These are phyloP conservation scores for Dictyophora rubrovolvata DNA, from an alignment of 768 basidiomycete genomes.

Conservation along the genomic window DNA sequence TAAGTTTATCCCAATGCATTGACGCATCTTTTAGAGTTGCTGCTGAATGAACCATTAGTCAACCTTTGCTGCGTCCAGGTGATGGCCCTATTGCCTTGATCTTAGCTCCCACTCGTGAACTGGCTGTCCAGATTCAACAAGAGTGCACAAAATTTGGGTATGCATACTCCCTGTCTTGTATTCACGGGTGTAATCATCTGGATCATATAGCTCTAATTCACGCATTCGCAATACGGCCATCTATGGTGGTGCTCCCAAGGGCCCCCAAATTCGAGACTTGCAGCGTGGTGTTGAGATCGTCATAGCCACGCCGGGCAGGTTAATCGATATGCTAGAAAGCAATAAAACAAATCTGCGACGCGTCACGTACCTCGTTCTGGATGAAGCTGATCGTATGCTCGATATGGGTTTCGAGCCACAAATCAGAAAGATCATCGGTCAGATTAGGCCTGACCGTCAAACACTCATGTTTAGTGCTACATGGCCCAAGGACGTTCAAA, in stretches of 20 bases:
- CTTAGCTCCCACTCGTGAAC: conserved; percentile 93
- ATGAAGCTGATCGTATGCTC: conserved; percentile 99
- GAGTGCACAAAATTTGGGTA: conserved; percentile 98
- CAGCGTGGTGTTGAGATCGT: conserved; percentile 96
- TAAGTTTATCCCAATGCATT: conserved; percentile 28
- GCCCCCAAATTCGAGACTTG: conserved; percentile 94
- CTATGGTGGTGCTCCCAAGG: conserved; percentile 98
- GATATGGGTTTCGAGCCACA: conserved; percentile 99
- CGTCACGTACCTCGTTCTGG: conserved; percentile 96
- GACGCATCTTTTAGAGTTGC: conserved; percentile 6
- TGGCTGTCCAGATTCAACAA: conserved; percentile 97
- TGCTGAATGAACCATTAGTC: conserved; percentile 33
- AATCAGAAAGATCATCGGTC: conserved; percentile 94
- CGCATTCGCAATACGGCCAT: conserved; percentile 98
- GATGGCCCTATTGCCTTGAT: conserved; percentile 97
- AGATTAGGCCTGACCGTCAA: conserved; percentile 96
- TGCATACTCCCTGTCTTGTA: conserved; percentile 17
- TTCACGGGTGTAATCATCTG: not conserved
- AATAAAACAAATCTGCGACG: conserved; percentile 95
- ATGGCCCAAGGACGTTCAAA: conserved; percentile 99
- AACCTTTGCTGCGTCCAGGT: conserved; percentile 85
- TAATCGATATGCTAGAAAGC: conserved; percentile 98
- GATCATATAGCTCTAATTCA: conserved; percentile 58
- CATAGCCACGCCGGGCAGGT: conserved; percentile 98
- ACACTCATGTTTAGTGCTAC: conserved; percentile 99